A percentile compares a stretch with the other conserved stretches of the same genome.
These are phyloP conservation scores for Withania somnifera DNA, from an alignment of 305 asterid species.

Conservation along the genomic window DNA sequence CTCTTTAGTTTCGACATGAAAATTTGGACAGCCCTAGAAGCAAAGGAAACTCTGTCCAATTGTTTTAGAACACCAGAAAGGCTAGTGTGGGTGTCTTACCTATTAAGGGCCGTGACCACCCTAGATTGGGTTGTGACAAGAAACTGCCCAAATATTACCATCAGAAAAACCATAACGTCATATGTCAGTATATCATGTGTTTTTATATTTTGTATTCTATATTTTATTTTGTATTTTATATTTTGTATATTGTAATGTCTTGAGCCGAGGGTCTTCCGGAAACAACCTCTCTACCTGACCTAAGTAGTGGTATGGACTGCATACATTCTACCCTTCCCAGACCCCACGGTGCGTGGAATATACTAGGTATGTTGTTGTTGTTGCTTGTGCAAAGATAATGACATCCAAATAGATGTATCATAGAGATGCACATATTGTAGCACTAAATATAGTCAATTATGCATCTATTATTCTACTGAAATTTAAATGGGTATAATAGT, in stretches of 20 bases:
- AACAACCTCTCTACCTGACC: too few species aligned
- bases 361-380: too few species aligned
- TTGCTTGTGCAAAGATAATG: not conserved
- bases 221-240: too few species aligned
- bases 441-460: not conserved
- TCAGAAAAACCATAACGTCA: not conserved
- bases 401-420: not conserved
- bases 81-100: not conserved
- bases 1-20: not conserved
- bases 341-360: too few species aligned
- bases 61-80: not conserved
- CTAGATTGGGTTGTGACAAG: not conserved
- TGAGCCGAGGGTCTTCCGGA: too few species aligned
- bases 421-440: not conserved
- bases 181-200: too few species aligned
- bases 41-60: not conserved
- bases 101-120: not conserved
- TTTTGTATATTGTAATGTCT: too few species aligned
- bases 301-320: too few species aligned
- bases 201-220: too few species aligned
- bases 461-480: not conserved
- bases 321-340: too few species aligned
- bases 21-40: not conserved
- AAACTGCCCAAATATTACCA: not conserved
- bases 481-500: not conserved